Base-by-base conservation (phyloP, 768 basidiomycete species). In the Candolleomyces aberdarensis region DNA sequence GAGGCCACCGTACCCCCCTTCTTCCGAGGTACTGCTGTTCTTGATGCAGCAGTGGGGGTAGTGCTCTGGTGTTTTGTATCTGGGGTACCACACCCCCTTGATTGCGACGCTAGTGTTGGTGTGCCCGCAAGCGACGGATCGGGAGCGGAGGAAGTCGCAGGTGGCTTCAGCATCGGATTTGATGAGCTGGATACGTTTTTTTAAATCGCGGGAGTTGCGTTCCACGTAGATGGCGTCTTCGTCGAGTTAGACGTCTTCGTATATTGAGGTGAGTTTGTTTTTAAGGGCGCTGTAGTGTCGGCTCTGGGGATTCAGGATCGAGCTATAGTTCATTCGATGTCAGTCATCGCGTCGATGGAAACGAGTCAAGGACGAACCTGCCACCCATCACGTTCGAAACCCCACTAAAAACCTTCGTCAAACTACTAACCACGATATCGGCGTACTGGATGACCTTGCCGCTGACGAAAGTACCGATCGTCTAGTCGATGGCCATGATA, bases 211-310 rank as follows among this genome's bases (percentile, higher is more conserved):
- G 17, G 96, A 98, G 75, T 99, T 99, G 65, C 96, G 91, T 71
- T 99, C 96, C 91, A 99, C 91, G 80, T 87, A 96, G 59, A 98
- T 85, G 46, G 92, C 94, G 69, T 99, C 96, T 71, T 95, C 92
- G 68, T 85, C 81, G 65, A 89, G 98, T 75, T 93, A 98, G 22
- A 78, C 76, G 70, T 99, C 96, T 71, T 96, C 92, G 72, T 87
- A 98, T 6, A 71, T 76, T 8, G 76, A 64, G 9, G 74, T 68
- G 66, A 94, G 77, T 50, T 85, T 75, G 0, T 75, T 68, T 67
- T 91, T 93, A 50, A 99, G 83, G 0, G 75, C 62, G 0, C 74
- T 55, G 70, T 96, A 96, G 68, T 91, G 82, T 3, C 81, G 83
- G 7, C 87, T 80, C 67, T 81, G 76, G 0, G 96, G 94, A 70